phyloP scores from a whole-genome alignment of 2,329 filamentous ascomycete genomes.

The Fusarium nisikadoi region DNA sequence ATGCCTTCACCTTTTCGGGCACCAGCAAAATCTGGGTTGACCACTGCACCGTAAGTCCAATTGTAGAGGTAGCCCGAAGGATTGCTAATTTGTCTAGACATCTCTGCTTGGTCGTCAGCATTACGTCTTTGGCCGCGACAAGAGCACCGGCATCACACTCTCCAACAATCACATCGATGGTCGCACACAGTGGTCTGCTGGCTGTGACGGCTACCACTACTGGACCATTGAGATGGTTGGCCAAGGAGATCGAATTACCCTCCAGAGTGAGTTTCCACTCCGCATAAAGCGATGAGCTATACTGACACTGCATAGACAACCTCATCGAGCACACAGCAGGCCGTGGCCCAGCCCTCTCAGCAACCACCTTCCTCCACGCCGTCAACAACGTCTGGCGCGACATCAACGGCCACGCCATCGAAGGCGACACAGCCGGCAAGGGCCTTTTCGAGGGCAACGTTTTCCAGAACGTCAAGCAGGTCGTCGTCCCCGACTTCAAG shows the following conservation, averaged over 20 bases:
- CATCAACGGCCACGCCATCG: slow-evolving; percentile 43
- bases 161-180: slow-evolving; percentile 60
- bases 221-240: slow-evolving; percentile 48
- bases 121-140: slow-evolving; percentile 22
- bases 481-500: slow-evolving; percentile 35
- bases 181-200: slow-evolving; percentile 53
- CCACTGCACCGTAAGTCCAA: slow-evolving; percentile 16
- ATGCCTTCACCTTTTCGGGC: slow-evolving; percentile 26
- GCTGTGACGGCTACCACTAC: slow-evolving; percentile 59
- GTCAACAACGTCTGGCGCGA: slow-evolving; percentile 46
- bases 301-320: slow-evolving; percentile 2
- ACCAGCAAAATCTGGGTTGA: slow-evolving; percentile 35
- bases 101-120: slow-evolving; percentile 30
- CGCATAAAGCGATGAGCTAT: accelerated
- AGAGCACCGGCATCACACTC: slow-evolving; percentile 53
- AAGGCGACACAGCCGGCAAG: slow-evolving; percentile 39
- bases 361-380: slow-evolving; percentile 45
- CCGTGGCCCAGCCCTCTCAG: slow-evolving; percentile 43
- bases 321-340: slow-evolving; percentile 38
- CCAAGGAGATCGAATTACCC: slow-evolving; percentile 18
- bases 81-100: background rate
- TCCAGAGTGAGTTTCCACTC: background rate
- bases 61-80: accelerated
- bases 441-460: slow-evolving; percentile 45
- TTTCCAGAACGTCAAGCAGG: slow-evolving; percentile 38